Base-by-base conservation (phyloP, 2,329 filamentous ascomycete genomes). In the Ceratocystis huliohia region DNA sequence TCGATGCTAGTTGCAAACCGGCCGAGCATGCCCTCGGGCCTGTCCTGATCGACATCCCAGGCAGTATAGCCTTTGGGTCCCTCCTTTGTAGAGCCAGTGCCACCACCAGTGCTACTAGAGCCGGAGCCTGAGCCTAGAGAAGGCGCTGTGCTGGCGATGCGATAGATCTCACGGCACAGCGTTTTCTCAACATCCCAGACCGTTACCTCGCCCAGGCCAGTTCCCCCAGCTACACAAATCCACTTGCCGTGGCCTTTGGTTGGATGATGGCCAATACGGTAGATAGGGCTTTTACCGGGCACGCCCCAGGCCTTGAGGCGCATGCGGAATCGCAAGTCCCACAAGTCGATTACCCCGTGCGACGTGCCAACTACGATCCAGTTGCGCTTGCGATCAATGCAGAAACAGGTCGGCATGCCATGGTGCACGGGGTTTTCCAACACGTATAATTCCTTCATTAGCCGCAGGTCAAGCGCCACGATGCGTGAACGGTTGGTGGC, bases 161-260 rank as follows among this genome's bases (percentile, higher is more conserved):
- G 86, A 74, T 96, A 96, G 0, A 96, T 87, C 74, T 97, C 92
- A 68, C 90, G 84, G 72, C 94, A 99, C 59, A 88, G 82, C 6
- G 86, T 85, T 76, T 93, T 95, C 73, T 97, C 93, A 17, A 97
- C 80, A 72, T 97, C 94, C 94, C 94, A 99, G 0, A 96, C 88
- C 0, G 91, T 95, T 41, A 99, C 84, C 73, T 99, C 94, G 17
- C 91, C 91, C 69, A 89, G 86, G 3, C 86, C 88, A 6, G 89
- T 95, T 7, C 93, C 92, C 17, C 93, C 92, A 2, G 91, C 88
- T 7, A 96, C 88, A 73, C 91, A 95, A 0, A 97, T 84, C 83
- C 90, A 93, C 73, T 87, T 88, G 10, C 89, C 88, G 56, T 89
- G 85, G 0, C 88, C 88, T 73, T 87, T 89, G 28, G 82, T 83